phyloP scores from a whole-genome alignment of 768 basidiomycete genomes.

The Boletus pseudo-olivaceus region DNA sequence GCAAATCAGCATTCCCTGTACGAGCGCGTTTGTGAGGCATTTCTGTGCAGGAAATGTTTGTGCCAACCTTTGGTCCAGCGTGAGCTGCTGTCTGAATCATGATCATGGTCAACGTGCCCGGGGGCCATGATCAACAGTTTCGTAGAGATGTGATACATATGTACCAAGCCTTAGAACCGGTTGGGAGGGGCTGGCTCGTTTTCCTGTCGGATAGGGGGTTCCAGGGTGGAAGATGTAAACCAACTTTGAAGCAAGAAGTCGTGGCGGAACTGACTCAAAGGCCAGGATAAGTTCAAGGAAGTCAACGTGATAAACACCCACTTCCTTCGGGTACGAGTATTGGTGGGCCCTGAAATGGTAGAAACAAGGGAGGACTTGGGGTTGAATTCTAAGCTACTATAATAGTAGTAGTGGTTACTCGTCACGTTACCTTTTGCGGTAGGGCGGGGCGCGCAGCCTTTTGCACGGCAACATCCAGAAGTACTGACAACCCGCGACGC shows the following conservation, averaged over 20 bases:
- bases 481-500: neutral
- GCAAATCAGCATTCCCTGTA: too few relatives aligned
- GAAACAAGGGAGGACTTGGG: too few relatives aligned
- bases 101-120: neutral
- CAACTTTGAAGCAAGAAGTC: too few relatives aligned
- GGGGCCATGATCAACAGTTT: neutral
- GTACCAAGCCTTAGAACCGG: neutral
- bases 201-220: neutral
- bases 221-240: too few relatives aligned
- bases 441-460: neutral
- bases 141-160: neutral
- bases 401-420: too few relatives aligned
- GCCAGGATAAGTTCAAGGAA: too few relatives aligned
- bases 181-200: neutral
- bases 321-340: neutral
- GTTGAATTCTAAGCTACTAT: too few relatives aligned
- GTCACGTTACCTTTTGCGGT: constrained; percentile 16
- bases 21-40: neutral
- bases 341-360: too few relatives aligned
- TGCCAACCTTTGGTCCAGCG: neutral
- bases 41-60: neutral
- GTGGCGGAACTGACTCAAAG: too few relatives aligned
- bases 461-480: neutral
- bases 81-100: neutral
- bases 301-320: neutral